These are phyloP conservation scores for Trichoderma polysporum DNA, from an alignment of 2,329 filamentous ascomycete species.

Conservation along the genomic window DNA sequence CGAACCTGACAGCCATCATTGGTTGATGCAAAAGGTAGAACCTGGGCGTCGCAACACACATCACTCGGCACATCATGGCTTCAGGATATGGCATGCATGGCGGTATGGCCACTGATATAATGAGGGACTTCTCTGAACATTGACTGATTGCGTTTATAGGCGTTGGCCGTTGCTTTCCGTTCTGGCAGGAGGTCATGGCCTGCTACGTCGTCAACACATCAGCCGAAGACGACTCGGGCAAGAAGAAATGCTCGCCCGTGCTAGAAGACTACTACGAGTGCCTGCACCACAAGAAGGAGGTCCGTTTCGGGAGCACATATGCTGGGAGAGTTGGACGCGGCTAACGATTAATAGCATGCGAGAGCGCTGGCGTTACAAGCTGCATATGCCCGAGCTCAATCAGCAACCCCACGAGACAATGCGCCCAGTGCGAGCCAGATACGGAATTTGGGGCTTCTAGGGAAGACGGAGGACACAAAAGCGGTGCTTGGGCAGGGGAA, in stretches of 20 bases:
- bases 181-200: slow-evolving; percentile 98
- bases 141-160: slow-evolving; percentile 43
- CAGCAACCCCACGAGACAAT: slow-evolving; percentile 73
- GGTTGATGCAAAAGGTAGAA: slow-evolving; percentile 11
- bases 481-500: slow-evolving; percentile 47
- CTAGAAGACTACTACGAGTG: slow-evolving; percentile 99
- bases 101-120: slow-evolving; percentile 53
- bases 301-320: slow-evolving; percentile 43
- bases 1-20: slow-evolving; percentile 15
- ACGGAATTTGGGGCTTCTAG: slow-evolving; percentile 78
- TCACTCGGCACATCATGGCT: slow-evolving; percentile 57
- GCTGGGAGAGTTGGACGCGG: not conserved
- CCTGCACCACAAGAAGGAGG: slow-evolving; percentile 98
- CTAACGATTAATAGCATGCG: slow-evolving; percentile 59
- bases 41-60: slow-evolving; percentile 29
- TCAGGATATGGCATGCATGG: slow-evolving; percentile 81
- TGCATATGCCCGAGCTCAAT: slow-evolving; percentile 79
- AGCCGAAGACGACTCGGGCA: slow-evolving; percentile 73
- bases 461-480: slow-evolving; percentile 78
- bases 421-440: slow-evolving; percentile 83
- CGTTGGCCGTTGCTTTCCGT: slow-evolving; percentile 86
- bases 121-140: not conserved
- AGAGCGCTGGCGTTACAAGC: slow-evolving; percentile 76
- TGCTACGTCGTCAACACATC: slow-evolving; percentile 96
- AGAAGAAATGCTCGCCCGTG: slow-evolving; percentile 80